phyloP scores from a whole-genome alignment of 805 yeast species.

The Yamadazyma laniorum region DNA sequence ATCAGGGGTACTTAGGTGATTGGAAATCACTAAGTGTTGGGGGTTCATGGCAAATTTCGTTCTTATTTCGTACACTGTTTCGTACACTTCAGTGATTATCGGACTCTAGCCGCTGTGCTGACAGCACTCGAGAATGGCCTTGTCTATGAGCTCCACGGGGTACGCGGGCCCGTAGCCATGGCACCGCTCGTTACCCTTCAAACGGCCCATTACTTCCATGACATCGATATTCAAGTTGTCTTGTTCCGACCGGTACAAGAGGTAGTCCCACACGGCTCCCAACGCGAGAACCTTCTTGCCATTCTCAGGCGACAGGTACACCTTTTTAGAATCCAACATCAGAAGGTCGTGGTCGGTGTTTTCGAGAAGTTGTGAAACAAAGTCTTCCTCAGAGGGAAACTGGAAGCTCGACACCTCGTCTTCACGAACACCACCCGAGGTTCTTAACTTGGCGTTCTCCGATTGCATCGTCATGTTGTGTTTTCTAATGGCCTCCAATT shows the following conservation, averaged over 20 bases:
- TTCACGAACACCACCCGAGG: neutral
- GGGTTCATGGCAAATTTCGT: too few species aligned
- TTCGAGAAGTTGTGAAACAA: slow-evolving; percentile 27
- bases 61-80: too few species aligned
- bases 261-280: slow-evolving; percentile 82
- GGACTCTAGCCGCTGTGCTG: neutral
- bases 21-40: too few species aligned
- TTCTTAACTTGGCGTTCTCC: slow-evolving; percentile 57
- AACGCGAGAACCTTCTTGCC: slow-evolving; percentile 59
- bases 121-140: slow-evolving; percentile 23
- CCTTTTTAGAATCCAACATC: slow-evolving; percentile 23
- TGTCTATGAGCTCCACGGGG: slow-evolving; percentile 43
- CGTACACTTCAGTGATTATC: too few species aligned
- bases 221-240: slow-evolving; percentile 54
- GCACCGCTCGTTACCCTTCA: slow-evolving; percentile 70
- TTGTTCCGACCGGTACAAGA: slow-evolving; percentile 47
- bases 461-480: slow-evolving; percentile 56
- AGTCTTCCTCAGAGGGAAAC: slow-evolving; percentile 38
- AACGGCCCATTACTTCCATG: slow-evolving; percentile 51
- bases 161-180: slow-evolving; percentile 80
- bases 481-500: slow-evolving; percentile 51
- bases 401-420: neutral
- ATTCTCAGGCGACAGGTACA: slow-evolving; percentile 35
- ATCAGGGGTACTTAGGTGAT: too few species aligned
- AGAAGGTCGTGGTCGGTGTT: slow-evolving; percentile 24